Base-by-base conservation (phyloP, 179 eudicot genomes). In the Silene noctiflora region DNA sequence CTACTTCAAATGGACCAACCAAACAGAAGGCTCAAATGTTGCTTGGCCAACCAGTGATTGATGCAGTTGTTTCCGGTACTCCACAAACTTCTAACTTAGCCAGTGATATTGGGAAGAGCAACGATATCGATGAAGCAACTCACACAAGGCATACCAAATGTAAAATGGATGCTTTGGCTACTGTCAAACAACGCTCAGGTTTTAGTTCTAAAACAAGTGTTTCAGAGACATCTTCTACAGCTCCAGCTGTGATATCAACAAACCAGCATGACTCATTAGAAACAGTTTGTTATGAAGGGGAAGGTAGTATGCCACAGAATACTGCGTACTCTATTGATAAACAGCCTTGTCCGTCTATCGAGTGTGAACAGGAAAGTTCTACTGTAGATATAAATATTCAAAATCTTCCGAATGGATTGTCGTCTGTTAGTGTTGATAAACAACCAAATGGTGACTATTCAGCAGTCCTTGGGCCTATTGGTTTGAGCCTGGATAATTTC, bases 1-100 rank as follows among this genome's bases (percentile, higher is more conserved):
- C 79, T 31, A 58, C 74, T 84, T 83, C 88, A 16, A 86, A 85
- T 83, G 95, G 88, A 71, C 85, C 85, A 68, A 48, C 79, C 65
- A 85, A 83, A 73, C 90, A 83, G 83, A 88, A 85, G 51, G 72
- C 82, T 75, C 95, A 85, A 72, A 72, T 74, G 69, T 10, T 64
- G 22, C 71, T 74, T 86, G 86, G 80, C 65, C 76, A 86, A 14
- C 74, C 72, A 20, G 78, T 81, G 67, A 69, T 76, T 55, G 85
- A 88, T n/a, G 82, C 87, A 35, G 79, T 78, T 25, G 82, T 82
- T 79, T 76, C 81, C 60, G 81, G 77, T 39, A 16, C 80, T 62
- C 63, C 75, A 62, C 85, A 79, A 68, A 67, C 65, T 67, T 68
- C 87, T 33, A 14, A 51, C 48, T 69, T 74, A 65, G 81, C 79